A percentile compares a stretch with the other conserved stretches of the same genome.
Conservation (phyloP, 805 yeast species). For the Candida quercuum region DNA sequence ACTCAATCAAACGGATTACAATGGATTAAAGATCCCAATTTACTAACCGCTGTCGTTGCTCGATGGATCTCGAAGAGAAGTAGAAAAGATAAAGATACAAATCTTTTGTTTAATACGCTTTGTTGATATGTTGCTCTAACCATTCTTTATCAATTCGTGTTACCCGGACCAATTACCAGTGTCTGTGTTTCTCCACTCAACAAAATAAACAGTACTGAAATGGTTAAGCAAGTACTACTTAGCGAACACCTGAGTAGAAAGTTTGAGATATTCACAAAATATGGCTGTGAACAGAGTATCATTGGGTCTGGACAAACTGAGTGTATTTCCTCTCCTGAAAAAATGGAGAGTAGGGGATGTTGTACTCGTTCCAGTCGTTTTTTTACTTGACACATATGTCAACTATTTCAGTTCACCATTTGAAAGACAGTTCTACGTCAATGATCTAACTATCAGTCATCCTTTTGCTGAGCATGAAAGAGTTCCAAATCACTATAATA, state of each 20-base stretch:
- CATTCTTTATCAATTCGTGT: too few species aligned
- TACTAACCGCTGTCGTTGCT: too few species aligned
- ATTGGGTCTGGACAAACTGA: conserved; percentile 20
- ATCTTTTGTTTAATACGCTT: too few species aligned
- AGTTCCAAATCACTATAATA: conserved; percentile 52
- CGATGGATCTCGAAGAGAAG: too few species aligned
- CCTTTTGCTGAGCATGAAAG: conserved; percentile 76
- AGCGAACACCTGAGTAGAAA: neutral
- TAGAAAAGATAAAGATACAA: too few species aligned
- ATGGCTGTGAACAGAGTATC: conserved; percentile 25
- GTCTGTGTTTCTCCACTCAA: too few species aligned
- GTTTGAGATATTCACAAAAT: neutral
- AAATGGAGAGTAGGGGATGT: conserved; percentile 38
- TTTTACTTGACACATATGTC: conserved; percentile 28
- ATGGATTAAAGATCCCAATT: too few species aligned
- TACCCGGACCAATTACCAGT: too few species aligned
- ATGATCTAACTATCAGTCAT: conserved; percentile 73
- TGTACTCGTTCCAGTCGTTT: conserved; percentile 25
- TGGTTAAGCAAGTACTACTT: too few species aligned
- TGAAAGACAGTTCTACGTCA: conserved; percentile 70
- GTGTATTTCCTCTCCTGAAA: conserved; percentile 16
- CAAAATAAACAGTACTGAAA: too few species aligned
- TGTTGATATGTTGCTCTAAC: too few species aligned
- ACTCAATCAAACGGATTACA: neutral
- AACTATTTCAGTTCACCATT: conserved; percentile 47